Evolutionary conservation across 495 filamentous ascomycete species (phyloP).

Genomic region (Neurospora sp.): DNA sequence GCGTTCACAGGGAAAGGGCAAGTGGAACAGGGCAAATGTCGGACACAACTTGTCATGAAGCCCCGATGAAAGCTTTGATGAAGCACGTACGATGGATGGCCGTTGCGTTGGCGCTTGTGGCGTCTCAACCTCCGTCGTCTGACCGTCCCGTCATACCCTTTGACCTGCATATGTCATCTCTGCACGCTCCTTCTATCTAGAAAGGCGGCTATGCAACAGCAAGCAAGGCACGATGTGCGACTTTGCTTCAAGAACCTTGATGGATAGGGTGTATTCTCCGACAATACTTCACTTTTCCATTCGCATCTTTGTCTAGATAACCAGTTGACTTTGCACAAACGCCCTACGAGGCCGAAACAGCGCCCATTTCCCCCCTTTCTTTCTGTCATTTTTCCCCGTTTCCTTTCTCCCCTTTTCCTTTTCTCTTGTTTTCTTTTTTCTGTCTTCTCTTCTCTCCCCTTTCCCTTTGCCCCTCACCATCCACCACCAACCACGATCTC

Average conservation of each 20-base stretch:
- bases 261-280: background rate
- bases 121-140: background rate
- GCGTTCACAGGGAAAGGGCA: background rate
- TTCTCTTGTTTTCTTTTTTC: background rate
- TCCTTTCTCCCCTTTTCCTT: background rate
- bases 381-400: background rate
- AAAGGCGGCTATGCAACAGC: background rate
- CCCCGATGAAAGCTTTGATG: background rate
- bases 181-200: background rate
- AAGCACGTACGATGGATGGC: background rate
- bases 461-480: too few relatives aligned
- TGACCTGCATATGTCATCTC: background rate
- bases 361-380: too few relatives aligned
- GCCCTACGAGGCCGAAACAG: background rate
- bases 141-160: background rate
- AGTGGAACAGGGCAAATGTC: background rate
- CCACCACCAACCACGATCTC: too few relatives aligned
- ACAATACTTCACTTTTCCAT: background rate
- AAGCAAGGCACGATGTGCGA: background rate
- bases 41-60: background rate
- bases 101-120: background rate
- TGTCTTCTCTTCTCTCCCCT: too few relatives aligned
- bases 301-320: background rate
- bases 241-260: background rate
- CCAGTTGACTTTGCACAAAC: background rate